A percentile compares a stretch with the other conserved stretches of the same genome.
These are phyloP conservation scores for Fraxinus excelsior DNA, from an alignment of 257 asterid genomes.

Conservation along the genomic window DNA sequence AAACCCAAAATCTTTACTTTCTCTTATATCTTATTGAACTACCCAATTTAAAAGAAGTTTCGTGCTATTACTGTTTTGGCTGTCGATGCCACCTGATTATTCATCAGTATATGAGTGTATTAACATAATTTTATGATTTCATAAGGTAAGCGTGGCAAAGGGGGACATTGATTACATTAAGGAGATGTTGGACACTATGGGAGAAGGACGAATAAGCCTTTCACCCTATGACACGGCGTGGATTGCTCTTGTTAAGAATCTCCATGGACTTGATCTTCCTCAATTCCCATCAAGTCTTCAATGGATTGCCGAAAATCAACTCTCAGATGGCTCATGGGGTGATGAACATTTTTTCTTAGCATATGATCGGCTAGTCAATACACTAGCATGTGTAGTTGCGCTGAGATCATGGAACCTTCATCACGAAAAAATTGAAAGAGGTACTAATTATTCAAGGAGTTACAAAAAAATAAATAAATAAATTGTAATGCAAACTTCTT, in stretches of 20 bases:
- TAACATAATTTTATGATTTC: background rate
- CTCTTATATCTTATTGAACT: no score
- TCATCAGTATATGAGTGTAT: background rate
- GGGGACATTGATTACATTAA: slow-evolving; percentile 19
- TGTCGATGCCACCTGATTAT: no score
- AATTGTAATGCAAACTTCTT: background rate
- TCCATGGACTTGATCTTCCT: slow-evolving; percentile 27
- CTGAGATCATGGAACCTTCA: slow-evolving; percentile 43
- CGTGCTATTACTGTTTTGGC: no score
- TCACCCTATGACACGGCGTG: slow-evolving; percentile 58
- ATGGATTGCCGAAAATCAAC: slow-evolving; percentile 50
- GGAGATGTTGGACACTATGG: slow-evolving; percentile 27
- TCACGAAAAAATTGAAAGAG: slow-evolving; percentile 23
- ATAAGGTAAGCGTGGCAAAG: slow-evolving; percentile 9
- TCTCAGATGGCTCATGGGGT: slow-evolving; percentile 52
- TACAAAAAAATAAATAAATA: no score
- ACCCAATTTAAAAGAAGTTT: no score
- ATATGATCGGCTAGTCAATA: slow-evolving; percentile 41
- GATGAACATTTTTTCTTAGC: slow-evolving; percentile 25
- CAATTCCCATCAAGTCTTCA: slow-evolving; percentile 42
- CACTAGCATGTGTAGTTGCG: slow-evolving; percentile 51
- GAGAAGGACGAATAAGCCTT: slow-evolving; percentile 46
- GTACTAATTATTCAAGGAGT: slow-evolving; percentile 12
- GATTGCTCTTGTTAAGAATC: slow-evolving; percentile 35
- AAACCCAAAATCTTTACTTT: no score